Evolutionary conservation across 108 stramenopile species (phyloP).

Genomic region (Cyclotella baltica): DNA sequence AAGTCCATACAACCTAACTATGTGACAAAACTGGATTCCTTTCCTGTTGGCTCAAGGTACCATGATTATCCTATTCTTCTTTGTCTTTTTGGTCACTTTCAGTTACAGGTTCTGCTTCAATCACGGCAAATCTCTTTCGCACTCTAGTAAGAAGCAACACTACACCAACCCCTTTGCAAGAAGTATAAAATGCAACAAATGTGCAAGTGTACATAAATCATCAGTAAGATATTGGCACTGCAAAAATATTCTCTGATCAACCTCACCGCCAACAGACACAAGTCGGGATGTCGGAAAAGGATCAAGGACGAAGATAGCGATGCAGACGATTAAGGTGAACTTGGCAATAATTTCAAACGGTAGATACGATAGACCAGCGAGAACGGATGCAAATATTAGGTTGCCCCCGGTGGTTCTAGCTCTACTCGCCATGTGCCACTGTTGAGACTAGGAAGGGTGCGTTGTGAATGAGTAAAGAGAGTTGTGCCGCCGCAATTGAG

Average conservation of each 20-base stretch:
- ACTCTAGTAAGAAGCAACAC: background rate
- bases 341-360: constrained; percentile 72
- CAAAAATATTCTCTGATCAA: background rate
- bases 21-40: background rate
- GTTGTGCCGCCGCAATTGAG: background rate
- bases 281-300: constrained; percentile 59
- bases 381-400: constrained; percentile 49
- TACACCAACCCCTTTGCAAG: background rate
- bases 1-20: too few species aligned
- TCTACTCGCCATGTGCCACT: constrained; percentile 23
- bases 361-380: constrained; percentile 61
- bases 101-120: background rate
- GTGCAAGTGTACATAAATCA: background rate
- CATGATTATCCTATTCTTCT: background rate
- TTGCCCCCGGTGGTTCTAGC: constrained; percentile 33
- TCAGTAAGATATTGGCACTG: background rate
- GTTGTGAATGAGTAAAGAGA: background rate
- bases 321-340: constrained; percentile 52
- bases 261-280: constrained; percentile 15
- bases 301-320: constrained; percentile 60
- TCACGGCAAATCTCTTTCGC: background rate
- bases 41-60: background rate
- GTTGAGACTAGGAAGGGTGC: too few species aligned
- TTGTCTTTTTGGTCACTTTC: background rate
- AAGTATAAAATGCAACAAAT: background rate